Evolutionary conservation across 2,329 filamentous ascomycete genomes (phyloP), one percentile per base, ranked within the genome.

Genomic region (Talaromyces verruculosus): DNA sequence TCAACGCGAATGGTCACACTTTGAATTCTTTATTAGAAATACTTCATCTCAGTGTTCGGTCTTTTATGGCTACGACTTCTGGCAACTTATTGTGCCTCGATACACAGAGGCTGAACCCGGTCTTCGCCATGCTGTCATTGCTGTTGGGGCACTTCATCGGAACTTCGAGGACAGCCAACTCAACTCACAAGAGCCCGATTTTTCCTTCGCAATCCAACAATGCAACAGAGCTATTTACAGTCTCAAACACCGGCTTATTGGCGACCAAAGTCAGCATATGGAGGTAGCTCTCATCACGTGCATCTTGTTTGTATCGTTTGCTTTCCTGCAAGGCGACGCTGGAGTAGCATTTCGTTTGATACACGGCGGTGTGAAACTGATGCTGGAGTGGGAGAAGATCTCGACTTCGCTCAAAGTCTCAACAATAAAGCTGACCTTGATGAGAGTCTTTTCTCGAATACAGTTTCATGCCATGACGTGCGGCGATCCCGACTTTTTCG

Each of bases 301-400:
- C n/a, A 37, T 57, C 5, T 51, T 71, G 11, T 63, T 71, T 11
- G 47, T 70, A 11, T 69, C 67, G 11, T 63, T 68, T 25, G 60
- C 67, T 17, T 64, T 69, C n/a, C 64, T 68, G 35, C 69, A 71
- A 53, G 67, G 67, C 19, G 67, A 70, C 25, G 62, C 55, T 10
- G 11, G 49, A 2, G 41, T 61, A 2, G 68, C 65, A 49, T 58
- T 60, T 35, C 41, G 28, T n/a, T 65, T 69, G 30, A 49, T 69
- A n/a, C 61, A 63, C n/a, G 63, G 62, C 1, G 68, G 69, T 1
- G 51, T 63, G 13, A 65, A 65, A 51, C 35, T 68, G 25, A 35
- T 68, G 41, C 5, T n/a, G 49, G 61, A 67, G 17, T 60, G 64
- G 55, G 53, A 60, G 13, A 57, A 41, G 30, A 55, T 13, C 17